Percentiles rank a stretch among this genome's conserved stretches.
phyloP scores from a whole-genome alignment of 768 basidiomycete genomes.

The Russula griseocarnosa region DNA sequence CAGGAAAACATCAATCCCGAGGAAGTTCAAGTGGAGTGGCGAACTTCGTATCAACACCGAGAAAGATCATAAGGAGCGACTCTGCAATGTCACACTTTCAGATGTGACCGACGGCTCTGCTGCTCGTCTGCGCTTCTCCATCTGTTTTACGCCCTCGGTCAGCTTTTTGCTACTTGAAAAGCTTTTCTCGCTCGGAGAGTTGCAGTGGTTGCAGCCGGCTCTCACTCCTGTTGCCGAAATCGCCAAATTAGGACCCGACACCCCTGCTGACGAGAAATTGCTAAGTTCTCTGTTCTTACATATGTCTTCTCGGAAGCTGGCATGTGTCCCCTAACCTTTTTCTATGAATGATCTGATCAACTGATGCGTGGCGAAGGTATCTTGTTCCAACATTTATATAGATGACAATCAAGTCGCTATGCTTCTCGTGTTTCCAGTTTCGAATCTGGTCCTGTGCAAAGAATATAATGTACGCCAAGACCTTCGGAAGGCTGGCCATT shows the following conservation, averaged over 20 bases:
- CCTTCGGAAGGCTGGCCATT: slow-evolving; percentile 32
- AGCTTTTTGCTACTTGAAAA: slow-evolving; percentile 45
- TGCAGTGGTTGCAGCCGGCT: slow-evolving; percentile 46
- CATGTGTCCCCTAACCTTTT: slow-evolving; percentile 8
- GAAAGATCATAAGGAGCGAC: slow-evolving; percentile 38
- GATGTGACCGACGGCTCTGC: slow-evolving; percentile 42
- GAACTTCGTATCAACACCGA: slow-evolving; percentile 44
- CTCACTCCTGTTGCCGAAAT: slow-evolving; percentile 51
- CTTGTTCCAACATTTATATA: slow-evolving; percentile 43
- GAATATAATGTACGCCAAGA: slow-evolving; percentile 43
- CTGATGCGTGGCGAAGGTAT: slow-evolving; percentile 20
- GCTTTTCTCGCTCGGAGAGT: slow-evolving; percentile 47
- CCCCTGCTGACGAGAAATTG: slow-evolving; percentile 39
- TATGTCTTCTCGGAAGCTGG: slow-evolving; percentile 47
- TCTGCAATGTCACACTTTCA: slow-evolving; percentile 49
- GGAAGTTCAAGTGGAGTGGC: slow-evolving; percentile 66
- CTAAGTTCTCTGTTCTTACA: slow-evolving; percentile 44
- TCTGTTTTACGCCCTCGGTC: slow-evolving; percentile 39
- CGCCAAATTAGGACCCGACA: slow-evolving; percentile 45
- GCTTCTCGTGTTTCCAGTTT: slow-evolving; percentile 52
- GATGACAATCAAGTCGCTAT: slow-evolving; percentile 49
- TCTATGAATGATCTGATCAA: slow-evolving; percentile 10
- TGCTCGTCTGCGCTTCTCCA: slow-evolving; percentile 47
- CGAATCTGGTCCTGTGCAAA: slow-evolving; percentile 36
- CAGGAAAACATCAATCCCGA: slow-evolving; percentile 44